Base-by-base conservation (phyloP, 179 eudicot species). In the Silene vulgaris region DNA sequence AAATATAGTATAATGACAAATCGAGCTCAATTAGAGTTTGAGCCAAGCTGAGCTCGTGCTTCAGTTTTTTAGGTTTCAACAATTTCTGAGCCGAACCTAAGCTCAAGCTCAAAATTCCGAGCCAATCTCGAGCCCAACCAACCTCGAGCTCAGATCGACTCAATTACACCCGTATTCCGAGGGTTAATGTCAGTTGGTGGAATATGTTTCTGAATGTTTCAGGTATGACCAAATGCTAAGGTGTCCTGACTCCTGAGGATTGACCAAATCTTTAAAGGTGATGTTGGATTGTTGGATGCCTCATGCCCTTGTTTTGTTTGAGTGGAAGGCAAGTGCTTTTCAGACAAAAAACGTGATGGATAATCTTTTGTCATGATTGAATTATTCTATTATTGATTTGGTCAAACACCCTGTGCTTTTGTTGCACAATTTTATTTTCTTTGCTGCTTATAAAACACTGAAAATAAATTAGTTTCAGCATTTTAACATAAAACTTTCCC, bases 261-360 rank as follows among this genome's bases (percentile, higher is more conserved):
- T 59, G 50, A 50, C 64, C 65, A 14, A 60, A 69, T 74, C 77
- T 74, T 68, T 57, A 6, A 28, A 30, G 56, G 19, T 73, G 68
- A 57, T 12, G 59, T 13, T 40, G 45, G 45, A 40, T 40, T 52
- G 57, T 66, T 37, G 8, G 71, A 20, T 19, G 40, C 65, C 21
- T 26, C 16, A 13, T 52, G 17, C 48, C 48, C 48, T 52, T 65
- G 26, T 69, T 74, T 61, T 57, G 59, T 72, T 65, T 71, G 66
- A 76, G 83, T 80, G 83, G 83, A 76, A 66, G 73, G 57, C 79
- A 72, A 80, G 83, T 77, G 80, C 67, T 65, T 37, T 43, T 14
- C 40, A 29, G 65, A 75, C 73, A 59, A 75, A 70, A 75, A 66
- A 66, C 45, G 52, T 66, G 74, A 63, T 71, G 75, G 30, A 66